Evolutionary conservation across 1,139 yeast species (phyloP).

Genomic region (Hanseniaspora uvarum): DNA sequence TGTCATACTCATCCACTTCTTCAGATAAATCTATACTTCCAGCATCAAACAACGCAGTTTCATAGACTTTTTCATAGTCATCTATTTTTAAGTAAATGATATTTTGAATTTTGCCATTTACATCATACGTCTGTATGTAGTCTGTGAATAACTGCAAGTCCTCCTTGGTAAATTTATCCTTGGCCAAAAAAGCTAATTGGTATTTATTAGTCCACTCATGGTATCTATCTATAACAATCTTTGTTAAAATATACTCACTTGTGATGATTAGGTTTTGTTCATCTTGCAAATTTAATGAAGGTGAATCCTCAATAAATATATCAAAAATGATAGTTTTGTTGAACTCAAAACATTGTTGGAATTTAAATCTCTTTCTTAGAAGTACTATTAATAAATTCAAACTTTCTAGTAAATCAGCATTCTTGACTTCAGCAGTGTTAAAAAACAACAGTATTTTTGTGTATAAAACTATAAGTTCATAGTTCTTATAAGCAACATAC

Average conservation of each 20-base stretch:
- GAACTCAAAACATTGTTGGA: constrained; percentile 12
- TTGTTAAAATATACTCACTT: constrained; percentile 9
- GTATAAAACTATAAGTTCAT: constrained; percentile 3
- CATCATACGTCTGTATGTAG: neutral
- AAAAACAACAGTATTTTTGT: constrained; percentile 5
- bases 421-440: neutral
- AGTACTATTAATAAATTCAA: neutral
- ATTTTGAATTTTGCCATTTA: constrained; percentile 5
- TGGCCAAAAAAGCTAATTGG: constrained; percentile 1
- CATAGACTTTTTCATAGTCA: neutral
- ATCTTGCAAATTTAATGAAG: neutral
- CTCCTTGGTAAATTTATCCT: neutral
- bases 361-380: constrained; percentile 11
- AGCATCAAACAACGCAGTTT: neutral
- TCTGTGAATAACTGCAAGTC: neutral
- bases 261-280: constrained; percentile 6
- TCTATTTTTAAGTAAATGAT: neutral
- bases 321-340: neutral
- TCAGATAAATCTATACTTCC: neutral
- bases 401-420: neutral
- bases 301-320: constrained; percentile 1
- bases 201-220: constrained; percentile 5
- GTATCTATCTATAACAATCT: constrained; percentile 2
- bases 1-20: neutral
- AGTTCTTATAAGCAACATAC: constrained; percentile 14